Base-by-base conservation (phyloP, 2,329 filamentous ascomycete genomes). In the Botrytis cinerea region DNA sequence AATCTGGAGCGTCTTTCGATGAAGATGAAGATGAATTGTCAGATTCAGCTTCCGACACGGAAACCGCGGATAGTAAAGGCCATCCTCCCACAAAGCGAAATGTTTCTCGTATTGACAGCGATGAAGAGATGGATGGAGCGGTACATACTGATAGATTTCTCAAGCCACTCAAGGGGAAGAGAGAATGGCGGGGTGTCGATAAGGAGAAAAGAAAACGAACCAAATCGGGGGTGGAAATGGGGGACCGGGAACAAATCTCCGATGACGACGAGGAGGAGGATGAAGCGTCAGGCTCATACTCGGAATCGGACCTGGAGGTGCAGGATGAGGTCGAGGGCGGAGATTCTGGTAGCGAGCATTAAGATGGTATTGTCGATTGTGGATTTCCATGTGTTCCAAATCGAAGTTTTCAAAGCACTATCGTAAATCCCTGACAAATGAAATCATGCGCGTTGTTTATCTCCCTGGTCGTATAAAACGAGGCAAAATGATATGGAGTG, bases 61-160 rank as follows among this genome's bases (percentile, higher is more conserved):
- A 38, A 14, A 20, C 51, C 40, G 63, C 35, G 16, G 54, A 66
- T 10, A 22, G 32, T 8, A 35, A 32, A 48, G 25, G 43, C 2
- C 28, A 20, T 18, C 6, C 35, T n/a, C 57, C 35, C 22, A 32
- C 28, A 48, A 45, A 73, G 10, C 40, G 66, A 32, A 73, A 84
- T 12, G 89, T 89, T 0, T 89, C 75, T 40, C 71, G 77, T 1
- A 46, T 79, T 40, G 76, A 77, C 25, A 78, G 79, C 67, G 77
- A 78, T 46, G 78, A 81, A 18, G 88, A 90, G 78, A 86, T 89
- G 78, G 77, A 85, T 14, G 91, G 90, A 0, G 90, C 85, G 0
- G 88, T 93, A 32, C 91, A 93, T 77, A 86, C 89, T 1, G 91
- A 93, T 80, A 89, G 91, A 0, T 93, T 92, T 78, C 76, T 93